These are phyloP conservation scores for Candida sithepensis DNA, from an alignment of 805 yeast species.

Conservation along the genomic window DNA sequence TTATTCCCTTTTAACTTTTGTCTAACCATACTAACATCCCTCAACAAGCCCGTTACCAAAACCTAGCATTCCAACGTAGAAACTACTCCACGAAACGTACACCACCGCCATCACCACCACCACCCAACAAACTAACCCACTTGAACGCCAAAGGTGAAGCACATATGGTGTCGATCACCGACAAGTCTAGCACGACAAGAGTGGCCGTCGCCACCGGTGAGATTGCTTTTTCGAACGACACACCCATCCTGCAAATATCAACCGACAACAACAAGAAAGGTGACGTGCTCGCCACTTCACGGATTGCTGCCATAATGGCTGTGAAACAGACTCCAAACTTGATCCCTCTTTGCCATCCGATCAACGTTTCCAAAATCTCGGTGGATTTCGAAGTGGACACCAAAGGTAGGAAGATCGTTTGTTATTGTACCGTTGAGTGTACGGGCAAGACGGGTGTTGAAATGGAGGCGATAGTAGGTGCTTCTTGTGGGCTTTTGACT, in stretches of 20 bases:
- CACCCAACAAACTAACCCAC: conserved; percentile 31
- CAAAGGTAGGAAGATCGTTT: conserved; percentile 22
- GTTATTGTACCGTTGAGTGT: conserved; percentile 40
- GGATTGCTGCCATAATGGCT: conserved; percentile 52
- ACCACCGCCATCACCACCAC: not conserved
- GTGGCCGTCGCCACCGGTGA: conserved; percentile 41
- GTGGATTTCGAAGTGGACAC: conserved; percentile 29
- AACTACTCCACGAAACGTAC: not conserved
- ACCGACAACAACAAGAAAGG: conserved; percentile 45
- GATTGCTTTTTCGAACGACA: conserved; percentile 36
- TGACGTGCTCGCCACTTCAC: conserved; percentile 44
- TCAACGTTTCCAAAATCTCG: conserved; percentile 38
- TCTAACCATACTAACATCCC: not conserved
- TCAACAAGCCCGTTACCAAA: not conserved
- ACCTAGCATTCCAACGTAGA: not conserved
- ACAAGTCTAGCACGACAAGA: conserved; percentile 37
- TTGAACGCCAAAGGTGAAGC: conserved; percentile 37
- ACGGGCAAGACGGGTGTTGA: conserved; percentile 54
- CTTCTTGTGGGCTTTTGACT: conserved; percentile 39
- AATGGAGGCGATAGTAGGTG: conserved; percentile 54
- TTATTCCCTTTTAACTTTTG: no score
- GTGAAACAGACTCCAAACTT: conserved; percentile 43
- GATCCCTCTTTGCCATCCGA: conserved; percentile 51
- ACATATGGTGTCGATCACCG: conserved; percentile 45
- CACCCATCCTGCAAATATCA: conserved; percentile 31